Evolutionary conservation across 1,284 basidiomycete genomes (phyloP).

Genomic region (Ganoderma boninense): DNA sequence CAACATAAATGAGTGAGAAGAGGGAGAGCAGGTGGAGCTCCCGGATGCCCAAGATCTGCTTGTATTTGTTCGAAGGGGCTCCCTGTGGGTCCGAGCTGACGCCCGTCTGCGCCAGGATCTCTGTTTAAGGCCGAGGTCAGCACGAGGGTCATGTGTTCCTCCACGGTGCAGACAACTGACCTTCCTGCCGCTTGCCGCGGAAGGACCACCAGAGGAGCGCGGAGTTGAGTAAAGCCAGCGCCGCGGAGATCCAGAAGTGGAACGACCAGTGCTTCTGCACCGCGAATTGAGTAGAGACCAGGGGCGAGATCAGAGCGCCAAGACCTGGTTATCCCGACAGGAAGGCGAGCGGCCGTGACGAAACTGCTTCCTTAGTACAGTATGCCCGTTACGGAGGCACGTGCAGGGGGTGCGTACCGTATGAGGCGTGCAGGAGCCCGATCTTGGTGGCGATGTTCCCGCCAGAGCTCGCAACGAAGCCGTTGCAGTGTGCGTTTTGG

Average conservation of each 20-base stretch:
- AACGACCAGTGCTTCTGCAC: slow-evolving; percentile 61
- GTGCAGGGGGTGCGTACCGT: slow-evolving; percentile 32
- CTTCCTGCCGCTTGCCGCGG: slow-evolving; percentile 58
- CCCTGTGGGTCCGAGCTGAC: slow-evolving; percentile 44
- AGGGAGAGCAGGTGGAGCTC: slow-evolving; percentile 66
- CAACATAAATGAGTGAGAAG: slow-evolving; percentile 74
- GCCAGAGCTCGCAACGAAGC: slow-evolving; percentile 56
- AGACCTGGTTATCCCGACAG: slow-evolving; percentile 46
- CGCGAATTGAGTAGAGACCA: slow-evolving; percentile 70
- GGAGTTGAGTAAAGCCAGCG: slow-evolving; percentile 57
- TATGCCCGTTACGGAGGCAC: background rate
- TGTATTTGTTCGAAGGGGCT: slow-evolving; percentile 55
- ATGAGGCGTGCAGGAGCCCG: slow-evolving; percentile 65
- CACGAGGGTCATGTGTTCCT: too few relatives aligned
- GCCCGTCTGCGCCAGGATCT: slow-evolving; percentile 46
- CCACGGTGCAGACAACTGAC: slow-evolving; percentile 37
- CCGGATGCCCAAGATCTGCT: slow-evolving; percentile 61
- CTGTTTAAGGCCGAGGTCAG: slow-evolving; percentile 11
- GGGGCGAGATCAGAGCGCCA: slow-evolving; percentile 66
- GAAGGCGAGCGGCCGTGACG: background rate
- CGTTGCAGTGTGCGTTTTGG: slow-evolving; percentile 63
- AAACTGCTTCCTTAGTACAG: slow-evolving; percentile 5
- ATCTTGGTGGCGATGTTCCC: slow-evolving; percentile 59
- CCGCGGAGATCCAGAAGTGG: slow-evolving; percentile 68
- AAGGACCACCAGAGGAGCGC: slow-evolving; percentile 58